Conservation (phyloP, 257 asterid species). For the Petunia secreta region DNA sequence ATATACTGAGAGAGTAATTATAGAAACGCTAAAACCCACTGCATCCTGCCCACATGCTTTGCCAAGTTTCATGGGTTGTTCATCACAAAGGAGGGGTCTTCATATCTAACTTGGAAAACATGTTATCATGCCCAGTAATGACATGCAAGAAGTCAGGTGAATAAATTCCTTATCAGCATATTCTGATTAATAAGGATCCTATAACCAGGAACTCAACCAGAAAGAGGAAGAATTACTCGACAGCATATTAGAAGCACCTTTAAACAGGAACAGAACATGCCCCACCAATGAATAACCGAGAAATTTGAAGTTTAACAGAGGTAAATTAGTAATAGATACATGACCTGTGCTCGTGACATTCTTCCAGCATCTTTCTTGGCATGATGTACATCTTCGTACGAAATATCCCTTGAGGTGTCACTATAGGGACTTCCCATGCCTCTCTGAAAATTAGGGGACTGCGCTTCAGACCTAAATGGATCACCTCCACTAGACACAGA, state of each 20-base stretch:
- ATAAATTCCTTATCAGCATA: constrained; percentile 14
- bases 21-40: not conserved
- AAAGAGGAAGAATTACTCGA: not conserved
- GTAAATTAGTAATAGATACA: constrained; percentile 27
- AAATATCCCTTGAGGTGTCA: constrained; percentile 63
- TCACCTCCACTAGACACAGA: constrained; percentile 69
- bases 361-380: constrained; percentile 38
- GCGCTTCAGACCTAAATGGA: constrained; percentile 51
- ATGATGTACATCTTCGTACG: constrained; percentile 43
- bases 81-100: not conserved
- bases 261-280: not conserved
- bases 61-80: not conserved
- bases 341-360: constrained; percentile 58
- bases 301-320: constrained; percentile 9
- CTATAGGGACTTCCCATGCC: constrained; percentile 65
- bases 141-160: constrained; percentile 12
- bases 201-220: constrained; percentile 21
- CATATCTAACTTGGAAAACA: not conserved
- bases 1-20: not conserved
- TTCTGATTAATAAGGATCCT: not conserved
- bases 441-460: constrained; percentile 59
- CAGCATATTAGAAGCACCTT: not conserved
- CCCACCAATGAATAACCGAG: constrained; percentile 11
- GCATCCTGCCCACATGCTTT: constrained; percentile 13
- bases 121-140: not conserved